Percentiles rank a stretch among this genome's conserved stretches.
These are phyloP conservation scores for Musa troglodytarum DNA, from an alignment of 176 grass and related monocot genomes.

Conservation along the genomic window DNA sequence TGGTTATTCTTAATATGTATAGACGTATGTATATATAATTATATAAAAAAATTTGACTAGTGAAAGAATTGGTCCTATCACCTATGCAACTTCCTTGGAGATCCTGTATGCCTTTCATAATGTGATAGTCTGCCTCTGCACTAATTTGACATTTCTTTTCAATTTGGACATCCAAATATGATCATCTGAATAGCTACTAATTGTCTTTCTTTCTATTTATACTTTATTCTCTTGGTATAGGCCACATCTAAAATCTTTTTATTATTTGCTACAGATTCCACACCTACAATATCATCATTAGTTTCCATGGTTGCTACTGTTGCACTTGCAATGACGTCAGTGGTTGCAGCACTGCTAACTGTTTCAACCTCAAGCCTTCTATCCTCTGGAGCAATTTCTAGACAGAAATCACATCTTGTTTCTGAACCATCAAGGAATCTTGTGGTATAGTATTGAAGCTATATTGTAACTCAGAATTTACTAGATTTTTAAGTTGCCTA, in stretches of 20 bases:
- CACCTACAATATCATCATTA: slow-evolving; percentile 51
- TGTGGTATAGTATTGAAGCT: slow-evolving; percentile 33
- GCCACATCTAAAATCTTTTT: not conserved
- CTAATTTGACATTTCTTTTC: too few species aligned
- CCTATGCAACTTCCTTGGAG: too few species aligned
- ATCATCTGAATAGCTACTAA: too few species aligned
- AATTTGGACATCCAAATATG: too few species aligned
- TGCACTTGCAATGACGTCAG: slow-evolving; percentile 33
- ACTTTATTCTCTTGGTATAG: not conserved
- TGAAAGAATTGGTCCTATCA: too few species aligned
- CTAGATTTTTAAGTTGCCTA: not conserved
- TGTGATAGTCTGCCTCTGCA: too few species aligned
- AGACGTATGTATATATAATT: too few species aligned
- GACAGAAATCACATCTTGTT: slow-evolving; percentile 46
- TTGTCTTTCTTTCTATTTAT: not conserved
- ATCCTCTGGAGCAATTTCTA: slow-evolving; percentile 57
- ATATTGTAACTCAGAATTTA: not conserved
- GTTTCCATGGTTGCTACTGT: slow-evolving; percentile 42
- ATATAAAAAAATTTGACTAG: too few species aligned
- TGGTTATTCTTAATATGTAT: too few species aligned
- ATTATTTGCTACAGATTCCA: slow-evolving; percentile 43
- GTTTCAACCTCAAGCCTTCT: slow-evolving; percentile 63
- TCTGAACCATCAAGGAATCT: slow-evolving; percentile 84
- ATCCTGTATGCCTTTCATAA: too few species aligned
- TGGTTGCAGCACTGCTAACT: slow-evolving; percentile 43